A percentile compares a stretch with the other conserved stretches of the same genome.
Evolutionary conservation across 2,329 filamentous ascomycete species (phyloP).

Genomic region (Raffaelea arxii): DNA sequence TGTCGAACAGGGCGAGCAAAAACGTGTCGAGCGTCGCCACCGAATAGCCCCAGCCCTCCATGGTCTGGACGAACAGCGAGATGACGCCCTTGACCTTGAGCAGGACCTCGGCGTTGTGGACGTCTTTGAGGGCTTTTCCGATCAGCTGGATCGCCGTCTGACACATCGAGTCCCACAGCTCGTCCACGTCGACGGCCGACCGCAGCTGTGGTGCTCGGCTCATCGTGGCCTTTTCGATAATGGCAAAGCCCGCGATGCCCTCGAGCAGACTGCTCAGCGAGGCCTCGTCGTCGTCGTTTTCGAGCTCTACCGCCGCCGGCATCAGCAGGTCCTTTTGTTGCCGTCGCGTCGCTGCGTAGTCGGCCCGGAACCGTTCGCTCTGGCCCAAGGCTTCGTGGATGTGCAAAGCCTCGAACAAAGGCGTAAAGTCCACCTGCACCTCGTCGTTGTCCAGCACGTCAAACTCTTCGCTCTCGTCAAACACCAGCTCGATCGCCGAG

Average conservation of each 20-base stretch:
- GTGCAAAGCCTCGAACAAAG: conserved; percentile 87
- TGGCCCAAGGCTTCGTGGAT: conserved; percentile 93
- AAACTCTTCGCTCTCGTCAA: conserved; percentile 91
- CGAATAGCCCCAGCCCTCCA: conserved; percentile 94
- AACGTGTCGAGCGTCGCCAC: conserved; percentile 74
- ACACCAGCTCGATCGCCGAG: conserved; percentile 89
- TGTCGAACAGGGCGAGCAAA: conserved; percentile 81
- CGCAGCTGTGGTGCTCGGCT: conserved; percentile 74
- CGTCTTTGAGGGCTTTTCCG: conserved; percentile 62
- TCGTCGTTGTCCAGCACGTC: conserved; percentile 94
- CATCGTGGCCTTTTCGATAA: conserved; percentile 92
- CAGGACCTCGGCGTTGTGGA: conserved; percentile 82
- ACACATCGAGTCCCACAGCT: conserved; percentile 98
- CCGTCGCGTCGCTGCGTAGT: conserved; percentile 85
- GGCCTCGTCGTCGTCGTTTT: conserved; percentile 76
- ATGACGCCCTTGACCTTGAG: conserved; percentile 93
- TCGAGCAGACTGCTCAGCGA: conserved; percentile 86
- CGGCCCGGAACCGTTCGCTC: conserved; percentile 78
- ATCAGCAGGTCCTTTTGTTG: conserved; percentile 87
- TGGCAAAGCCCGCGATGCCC: conserved; percentile 90
- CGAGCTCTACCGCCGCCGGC: conserved; percentile 63
- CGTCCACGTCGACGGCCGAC: conserved; percentile 82
- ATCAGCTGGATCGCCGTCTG: conserved; percentile 76
- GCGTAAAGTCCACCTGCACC: conserved; percentile 86
- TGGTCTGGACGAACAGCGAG: conserved; percentile 92